Base-by-base conservation (phyloP, 2,329 filamentous ascomycete genomes). In the Lecanicillium sp. region DNA sequence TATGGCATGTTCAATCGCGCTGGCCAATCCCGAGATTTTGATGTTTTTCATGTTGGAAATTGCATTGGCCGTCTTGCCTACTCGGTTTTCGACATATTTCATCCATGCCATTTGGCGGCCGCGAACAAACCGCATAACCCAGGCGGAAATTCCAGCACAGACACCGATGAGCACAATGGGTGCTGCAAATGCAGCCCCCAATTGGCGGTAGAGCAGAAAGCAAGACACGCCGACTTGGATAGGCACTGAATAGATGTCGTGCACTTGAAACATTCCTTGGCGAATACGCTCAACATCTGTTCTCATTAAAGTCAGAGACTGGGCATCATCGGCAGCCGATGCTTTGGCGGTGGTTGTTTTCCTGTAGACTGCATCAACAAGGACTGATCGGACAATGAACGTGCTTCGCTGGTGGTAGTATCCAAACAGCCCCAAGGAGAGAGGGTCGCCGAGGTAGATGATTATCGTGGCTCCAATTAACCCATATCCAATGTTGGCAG, bases 271-370 rank as follows among this genome's bases (percentile, higher is more conserved):
- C 4, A 58, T 50, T 1, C 62, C 66, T 0, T 46, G 32, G 2
- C 56, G 48, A 3, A 71, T 60, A 5, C 61, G 56, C 41, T 70
- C 68, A 9, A 71, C 54, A 34, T 73, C 69, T 4, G 64, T 59
- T 40, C 59, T 67, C 68, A 72, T 72, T 3, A 71, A 53, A 0
- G 68, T 70, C 31, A 72, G 44, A 0, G 65, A 58, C 0, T 64
- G 60, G 3, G 60, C 55, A n/a, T 66, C 58, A 22, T 64, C 59
- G 4, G 57, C 49, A 0, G 53, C 48, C 0, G 54, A 54, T 3
- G 59, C 40, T 6, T 56, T 56, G n/a, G 58, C 46, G 12, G 45
- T 45, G 0, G 53, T 56, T 1, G 57, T 59, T 42, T 62, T 59
- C 12, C 44, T 45, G 31, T 62, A 66, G 3, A 66, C 50, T 3